Conservation (phyloP, 1,284 basidiomycete genomes). For the Boletus smithii region DNA sequence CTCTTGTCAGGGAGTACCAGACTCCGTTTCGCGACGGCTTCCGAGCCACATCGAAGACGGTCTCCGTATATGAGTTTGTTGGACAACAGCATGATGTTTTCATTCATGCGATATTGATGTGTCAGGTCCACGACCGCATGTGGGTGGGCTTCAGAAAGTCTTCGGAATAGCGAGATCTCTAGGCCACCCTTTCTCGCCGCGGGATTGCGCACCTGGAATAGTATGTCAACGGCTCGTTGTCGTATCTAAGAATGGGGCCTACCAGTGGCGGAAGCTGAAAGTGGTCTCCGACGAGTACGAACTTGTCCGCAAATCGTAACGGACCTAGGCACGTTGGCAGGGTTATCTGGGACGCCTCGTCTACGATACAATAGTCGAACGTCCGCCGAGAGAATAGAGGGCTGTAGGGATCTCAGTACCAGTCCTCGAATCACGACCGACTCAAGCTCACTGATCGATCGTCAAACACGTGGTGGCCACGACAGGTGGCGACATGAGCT, state of each 20-base stretch:
- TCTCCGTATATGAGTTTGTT: constrained; percentile 88
- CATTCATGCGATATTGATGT: constrained; percentile 95
- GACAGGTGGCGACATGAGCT: constrained; percentile 83
- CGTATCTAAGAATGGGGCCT: constrained; percentile 16
- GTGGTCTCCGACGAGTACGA: constrained; percentile 95
- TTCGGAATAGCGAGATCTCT: constrained; percentile 87
- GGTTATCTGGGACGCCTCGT: constrained; percentile 98
- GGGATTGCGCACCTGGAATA: constrained; percentile 71
- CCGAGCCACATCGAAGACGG: constrained; percentile 76
- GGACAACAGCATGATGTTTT: constrained; percentile 91
- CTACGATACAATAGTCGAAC: constrained; percentile 98
- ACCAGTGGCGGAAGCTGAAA: constrained; percentile 94
- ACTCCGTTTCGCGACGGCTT: constrained; percentile 58
- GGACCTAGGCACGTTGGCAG: constrained; percentile 94
- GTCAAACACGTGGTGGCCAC: constrained; percentile 95
- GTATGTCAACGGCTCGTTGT: not conserved
- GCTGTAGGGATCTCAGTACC: constrained; percentile 39
- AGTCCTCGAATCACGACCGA: not conserved
- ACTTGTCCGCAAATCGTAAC: constrained; percentile 83
- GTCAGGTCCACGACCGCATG: constrained; percentile 79
- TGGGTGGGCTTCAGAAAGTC: constrained; percentile 83
- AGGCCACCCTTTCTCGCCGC: constrained; percentile 82
- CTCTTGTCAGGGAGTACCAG: constrained; percentile 52
- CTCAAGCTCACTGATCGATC: constrained; percentile 79
- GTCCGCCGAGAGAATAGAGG: constrained; percentile 78